Evolutionary conservation across 306 rosid species (phyloP).

Genomic region (Trichosanthes cucumerina): DNA sequence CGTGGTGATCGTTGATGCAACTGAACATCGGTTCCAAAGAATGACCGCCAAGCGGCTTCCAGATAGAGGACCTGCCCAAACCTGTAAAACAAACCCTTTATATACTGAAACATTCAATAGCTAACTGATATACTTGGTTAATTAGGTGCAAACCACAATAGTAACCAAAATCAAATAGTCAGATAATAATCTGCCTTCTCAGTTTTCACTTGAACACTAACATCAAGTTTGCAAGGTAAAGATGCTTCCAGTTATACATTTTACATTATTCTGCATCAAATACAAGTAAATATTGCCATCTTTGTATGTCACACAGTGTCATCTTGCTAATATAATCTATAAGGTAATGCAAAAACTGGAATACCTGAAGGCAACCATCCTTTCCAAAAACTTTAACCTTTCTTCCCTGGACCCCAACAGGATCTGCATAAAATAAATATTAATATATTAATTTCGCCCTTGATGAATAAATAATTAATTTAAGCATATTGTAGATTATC

Average conservation of each 20-base stretch:
- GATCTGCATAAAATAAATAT: conserved; percentile 31
- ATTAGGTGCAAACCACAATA: neutral
- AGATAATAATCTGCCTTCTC: neutral
- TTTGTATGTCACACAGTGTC: neutral
- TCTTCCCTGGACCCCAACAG: conserved; percentile 93
- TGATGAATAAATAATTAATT: neutral
- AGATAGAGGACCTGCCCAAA: conserved; percentile 95
- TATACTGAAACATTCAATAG: neutral
- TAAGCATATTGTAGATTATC: neutral
- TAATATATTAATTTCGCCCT: neutral
- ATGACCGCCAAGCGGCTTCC: conserved; percentile 48
- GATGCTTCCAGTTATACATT: neutral
- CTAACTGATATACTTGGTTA: neutral
- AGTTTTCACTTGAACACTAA: conserved; percentile 1
- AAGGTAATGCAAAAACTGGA: neutral
- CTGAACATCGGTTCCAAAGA: conserved; percentile 86
- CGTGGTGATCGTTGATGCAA: conserved; percentile 40
- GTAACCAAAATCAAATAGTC: neutral
- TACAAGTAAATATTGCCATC: neutral
- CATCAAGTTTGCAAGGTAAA: neutral
- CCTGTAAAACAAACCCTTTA: conserved; percentile 32
- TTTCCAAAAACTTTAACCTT: conserved; percentile 53
- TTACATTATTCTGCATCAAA: neutral
- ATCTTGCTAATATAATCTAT: neutral
- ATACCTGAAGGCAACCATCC: conserved; percentile 66